phyloP scores from a whole-genome alignment of 495 filamentous ascomycete genomes.

The Annulohypoxylon stygium region DNA sequence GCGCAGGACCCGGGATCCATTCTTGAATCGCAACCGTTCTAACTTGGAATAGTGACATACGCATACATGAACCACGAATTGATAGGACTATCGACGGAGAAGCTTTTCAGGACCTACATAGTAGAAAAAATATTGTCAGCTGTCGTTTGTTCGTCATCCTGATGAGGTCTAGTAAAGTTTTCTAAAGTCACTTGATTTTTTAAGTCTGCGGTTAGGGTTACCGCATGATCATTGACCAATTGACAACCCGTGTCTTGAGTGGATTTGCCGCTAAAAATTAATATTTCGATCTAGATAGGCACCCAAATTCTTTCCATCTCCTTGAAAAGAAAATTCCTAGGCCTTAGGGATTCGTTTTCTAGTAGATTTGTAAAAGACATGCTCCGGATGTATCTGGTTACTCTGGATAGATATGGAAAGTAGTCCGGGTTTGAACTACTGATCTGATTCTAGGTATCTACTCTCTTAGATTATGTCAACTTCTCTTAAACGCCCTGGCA shows the following conservation, averaged over 20 bases:
- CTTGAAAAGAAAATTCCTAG: background rate
- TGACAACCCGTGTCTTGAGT: too few relatives aligned
- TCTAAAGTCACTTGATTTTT: conserved; percentile 42
- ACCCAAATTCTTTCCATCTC: too few relatives aligned
- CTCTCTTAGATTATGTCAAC: too few relatives aligned
- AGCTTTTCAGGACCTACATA: too few relatives aligned
- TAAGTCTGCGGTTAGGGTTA: conserved; percentile 29
- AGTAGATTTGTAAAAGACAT: too few relatives aligned
- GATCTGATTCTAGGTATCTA: background rate
- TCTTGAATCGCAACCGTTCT: conserved; percentile 10
- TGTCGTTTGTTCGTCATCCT: conserved; percentile 29
- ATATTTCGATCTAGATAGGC: background rate
- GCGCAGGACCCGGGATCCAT: background rate
- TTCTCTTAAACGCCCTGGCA: conserved; percentile 1
- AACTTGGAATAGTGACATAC: conserved; percentile 24
- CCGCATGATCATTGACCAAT: conserved; percentile 18
- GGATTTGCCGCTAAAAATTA: background rate
- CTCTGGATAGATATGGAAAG: background rate
- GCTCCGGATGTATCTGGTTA: too few relatives aligned
- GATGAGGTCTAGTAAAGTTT: conserved; percentile 39
- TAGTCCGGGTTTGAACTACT: background rate
- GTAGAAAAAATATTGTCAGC: conserved; percentile 11
- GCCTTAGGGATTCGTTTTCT: background rate
- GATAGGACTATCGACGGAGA: background rate
- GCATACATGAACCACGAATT: background rate